Conservation (phyloP, 768 basidiomycete species). For the Boletus reticuloceps region DNA sequence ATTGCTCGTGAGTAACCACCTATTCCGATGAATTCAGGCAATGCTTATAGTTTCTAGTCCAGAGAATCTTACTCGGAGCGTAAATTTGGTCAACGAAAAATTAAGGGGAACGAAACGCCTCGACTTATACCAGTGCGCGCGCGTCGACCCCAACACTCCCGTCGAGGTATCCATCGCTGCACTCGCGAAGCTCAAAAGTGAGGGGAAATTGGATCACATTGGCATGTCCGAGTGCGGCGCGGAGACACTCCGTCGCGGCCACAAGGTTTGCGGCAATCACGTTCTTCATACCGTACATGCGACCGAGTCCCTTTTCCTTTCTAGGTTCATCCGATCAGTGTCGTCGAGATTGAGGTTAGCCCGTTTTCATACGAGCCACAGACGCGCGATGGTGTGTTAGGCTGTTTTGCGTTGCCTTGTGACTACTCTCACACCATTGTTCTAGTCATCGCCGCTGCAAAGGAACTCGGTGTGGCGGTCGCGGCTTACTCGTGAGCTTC, state of each 20-base stretch:
- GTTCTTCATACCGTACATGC: not conserved
- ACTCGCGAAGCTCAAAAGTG: constrained; percentile 36
- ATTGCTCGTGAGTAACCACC: not conserved
- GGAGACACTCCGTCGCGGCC: constrained; percentile 43
- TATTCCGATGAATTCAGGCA: no score
- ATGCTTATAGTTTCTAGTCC: not conserved
- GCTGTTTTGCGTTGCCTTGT: not conserved
- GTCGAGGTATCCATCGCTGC: constrained; percentile 46
- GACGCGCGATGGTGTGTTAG: constrained; percentile 9
- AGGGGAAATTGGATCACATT: constrained; percentile 45
- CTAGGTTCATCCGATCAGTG: constrained; percentile 52
- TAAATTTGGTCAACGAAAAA: constrained; percentile 40
- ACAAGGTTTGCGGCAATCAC: constrained; percentile 9
- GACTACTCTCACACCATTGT: not conserved
- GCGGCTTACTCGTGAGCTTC: constrained; percentile 53
- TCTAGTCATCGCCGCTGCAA: constrained; percentile 48
- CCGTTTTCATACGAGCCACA: constrained; percentile 55
- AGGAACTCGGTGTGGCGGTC: constrained; percentile 53
- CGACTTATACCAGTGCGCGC: constrained; percentile 57
- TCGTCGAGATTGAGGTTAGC: constrained; percentile 67
- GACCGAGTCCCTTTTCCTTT: no score
- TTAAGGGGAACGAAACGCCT: constrained; percentile 52
- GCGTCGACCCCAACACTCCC: constrained; percentile 40
- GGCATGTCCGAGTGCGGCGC: constrained; percentile 52
- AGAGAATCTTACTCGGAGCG: constrained; percentile 47